Conservation (phyloP, 345 rosid species). For the Isatis tinctoria region DNA sequence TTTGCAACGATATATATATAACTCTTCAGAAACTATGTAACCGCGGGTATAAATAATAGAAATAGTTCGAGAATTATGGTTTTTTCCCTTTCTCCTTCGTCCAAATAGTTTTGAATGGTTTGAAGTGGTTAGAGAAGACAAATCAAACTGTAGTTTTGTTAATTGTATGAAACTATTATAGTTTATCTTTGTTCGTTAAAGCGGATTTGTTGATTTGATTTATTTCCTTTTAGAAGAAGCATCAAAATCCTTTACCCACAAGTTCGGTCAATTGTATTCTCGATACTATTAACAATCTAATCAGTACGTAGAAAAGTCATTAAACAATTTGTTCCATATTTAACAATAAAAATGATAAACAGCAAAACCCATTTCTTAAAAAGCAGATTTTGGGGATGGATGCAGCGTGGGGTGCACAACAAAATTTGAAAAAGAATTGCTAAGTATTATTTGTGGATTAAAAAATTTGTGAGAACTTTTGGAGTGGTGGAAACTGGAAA, state of each 20-base stretch:
- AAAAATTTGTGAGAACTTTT: neutral
- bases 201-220: constrained; percentile 1
- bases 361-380: neutral
- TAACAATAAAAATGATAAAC: neutral
- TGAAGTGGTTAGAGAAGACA: constrained; percentile 12
- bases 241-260: constrained; percentile 20
- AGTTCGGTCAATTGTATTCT: neutral
- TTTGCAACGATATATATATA: too few species aligned
- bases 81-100: neutral
- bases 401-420: constrained; percentile 21
- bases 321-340: neutral
- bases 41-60: neutral
- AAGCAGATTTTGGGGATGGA: constrained; percentile 31
- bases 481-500: constrained; percentile 33
- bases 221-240: constrained; percentile 22
- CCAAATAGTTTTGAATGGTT: neutral
- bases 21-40: neutral
- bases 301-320: constrained; percentile 6
- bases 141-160: constrained; percentile 1
- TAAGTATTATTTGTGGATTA: constrained; percentile 7
- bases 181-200: constrained; percentile 12
- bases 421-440: neutral
- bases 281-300: constrained; percentile 9
- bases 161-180: constrained; percentile 3
- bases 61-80: neutral